Conservation (phyloP, 2,329 filamentous ascomycete species). For the Paraphaeosphaeria sporulosa region DNA sequence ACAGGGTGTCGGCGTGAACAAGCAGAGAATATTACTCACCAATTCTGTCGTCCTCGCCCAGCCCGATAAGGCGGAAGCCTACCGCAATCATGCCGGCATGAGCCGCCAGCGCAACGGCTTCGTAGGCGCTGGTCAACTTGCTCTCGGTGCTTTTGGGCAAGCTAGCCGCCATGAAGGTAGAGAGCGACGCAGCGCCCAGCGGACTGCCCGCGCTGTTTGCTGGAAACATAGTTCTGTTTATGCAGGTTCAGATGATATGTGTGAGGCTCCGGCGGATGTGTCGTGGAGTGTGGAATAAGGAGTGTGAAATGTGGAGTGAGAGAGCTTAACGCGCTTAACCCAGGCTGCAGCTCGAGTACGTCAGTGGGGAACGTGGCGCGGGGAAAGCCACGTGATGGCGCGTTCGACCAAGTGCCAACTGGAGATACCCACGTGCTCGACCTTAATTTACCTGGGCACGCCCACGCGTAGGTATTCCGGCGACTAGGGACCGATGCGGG, state of each 20-base stretch:
- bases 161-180: constrained; percentile 53
- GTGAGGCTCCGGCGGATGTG: constrained; percentile 14
- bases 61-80: constrained; percentile 80
- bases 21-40: constrained; percentile 56
- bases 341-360: constrained; percentile 9
- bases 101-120: constrained; percentile 82
- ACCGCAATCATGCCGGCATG: constrained; percentile 84
- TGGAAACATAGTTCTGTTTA: constrained; percentile 32
- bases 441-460: no score
- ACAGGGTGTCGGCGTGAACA: constrained; percentile 16
- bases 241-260: background rate
- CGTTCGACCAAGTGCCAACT: background rate
- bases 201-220: constrained; percentile 49
- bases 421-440: background rate
- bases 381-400: constrained; percentile 1
- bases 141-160: constrained; percentile 50
- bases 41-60: constrained; percentile 81
- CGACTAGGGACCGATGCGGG: no score
- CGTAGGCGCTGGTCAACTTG: constrained; percentile 72
- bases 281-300: constrained; percentile 1
- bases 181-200: constrained; percentile 53
- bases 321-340: constrained; percentile 18
- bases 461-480: no score
- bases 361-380: constrained; percentile 10
- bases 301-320: background rate